Percentiles rank a stretch among this genome's conserved stretches.
Conservation (phyloP, 257 asterid genomes). For the Nicotiana attenuata region DNA sequence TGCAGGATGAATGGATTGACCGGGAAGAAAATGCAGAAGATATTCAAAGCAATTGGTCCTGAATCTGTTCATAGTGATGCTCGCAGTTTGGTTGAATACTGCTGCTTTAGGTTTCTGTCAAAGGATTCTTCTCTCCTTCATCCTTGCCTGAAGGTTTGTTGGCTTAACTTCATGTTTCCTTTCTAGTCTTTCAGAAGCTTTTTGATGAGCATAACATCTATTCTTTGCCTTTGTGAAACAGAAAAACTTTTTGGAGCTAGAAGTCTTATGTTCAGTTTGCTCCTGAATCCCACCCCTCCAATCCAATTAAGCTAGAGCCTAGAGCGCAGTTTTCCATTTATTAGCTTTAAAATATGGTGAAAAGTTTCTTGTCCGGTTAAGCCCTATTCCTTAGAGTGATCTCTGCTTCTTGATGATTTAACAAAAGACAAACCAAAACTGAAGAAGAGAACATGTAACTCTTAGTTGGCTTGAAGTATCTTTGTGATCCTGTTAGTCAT, state of each 20-base stretch:
- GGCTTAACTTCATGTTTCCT: not conserved
- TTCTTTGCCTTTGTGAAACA: not conserved
- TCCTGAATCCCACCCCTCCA: not conserved
- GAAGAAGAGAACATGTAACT: not conserved
- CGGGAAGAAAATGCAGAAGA: conserved; percentile 84
- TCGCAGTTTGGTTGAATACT: conserved; percentile 84
- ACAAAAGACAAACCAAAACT: not conserved
- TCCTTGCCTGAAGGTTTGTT: conserved; percentile 78
- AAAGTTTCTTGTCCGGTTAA: not conserved
- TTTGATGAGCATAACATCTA: not conserved
- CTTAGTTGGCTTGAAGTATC: not conserved
- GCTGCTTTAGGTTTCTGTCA: conserved; percentile 92
- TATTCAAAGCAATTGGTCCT: conserved; percentile 78
- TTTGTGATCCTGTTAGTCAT: not conserved
- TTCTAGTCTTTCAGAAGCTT: not conserved
- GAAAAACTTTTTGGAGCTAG: not conserved
- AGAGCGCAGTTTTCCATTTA: not conserved
- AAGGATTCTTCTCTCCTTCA: conserved; percentile 68
- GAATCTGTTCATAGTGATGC: conserved; percentile 62
- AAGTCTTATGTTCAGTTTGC: not conserved
- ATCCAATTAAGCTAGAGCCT: not conserved
- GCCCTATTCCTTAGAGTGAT: not conserved
- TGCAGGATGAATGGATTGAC: conserved; percentile 98
- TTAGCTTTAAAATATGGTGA: not conserved
- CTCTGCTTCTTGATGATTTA: not conserved